These are phyloP conservation scores for Ogataea salicorniae DNA, from an alignment of 805 yeast species.

Conservation along the genomic window DNA sequence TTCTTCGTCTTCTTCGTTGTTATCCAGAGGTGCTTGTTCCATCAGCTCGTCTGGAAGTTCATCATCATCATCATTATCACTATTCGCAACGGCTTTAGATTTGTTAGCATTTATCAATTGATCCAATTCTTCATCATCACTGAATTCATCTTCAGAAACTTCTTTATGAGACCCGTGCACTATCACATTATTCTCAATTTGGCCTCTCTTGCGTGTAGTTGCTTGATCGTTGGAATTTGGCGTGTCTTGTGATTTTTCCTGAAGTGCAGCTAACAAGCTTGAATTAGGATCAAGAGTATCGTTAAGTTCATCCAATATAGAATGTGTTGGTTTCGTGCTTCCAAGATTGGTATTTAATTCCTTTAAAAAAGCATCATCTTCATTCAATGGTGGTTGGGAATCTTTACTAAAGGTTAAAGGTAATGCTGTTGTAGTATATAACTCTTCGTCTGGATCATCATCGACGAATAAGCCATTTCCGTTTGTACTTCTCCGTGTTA, in stretches of 20 bases:
- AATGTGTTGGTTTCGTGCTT: too few species aligned
- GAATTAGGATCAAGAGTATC: not conserved
- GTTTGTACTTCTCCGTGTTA: slow-evolving; percentile 1
- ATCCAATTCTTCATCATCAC: slow-evolving; percentile 11
- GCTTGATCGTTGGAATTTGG: not conserved
- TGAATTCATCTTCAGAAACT: slow-evolving; percentile 1
- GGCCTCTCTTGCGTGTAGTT: not conserved
- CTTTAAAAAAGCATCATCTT: not conserved
- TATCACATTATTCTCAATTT: not conserved
- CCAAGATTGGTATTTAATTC: not conserved
- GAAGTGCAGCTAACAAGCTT: too few species aligned
- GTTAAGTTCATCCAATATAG: too few species aligned
- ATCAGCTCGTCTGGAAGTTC: slow-evolving; percentile 23
- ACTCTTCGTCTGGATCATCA: slow-evolving; percentile 15
- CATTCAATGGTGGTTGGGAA: slow-evolving; percentile 1
- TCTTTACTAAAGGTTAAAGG: slow-evolving; percentile 1
- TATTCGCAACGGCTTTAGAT: slow-evolving; percentile 21
- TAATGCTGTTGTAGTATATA: slow-evolving; percentile 8
- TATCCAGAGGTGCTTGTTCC: slow-evolving; percentile 20
- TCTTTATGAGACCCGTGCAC: not conserved
- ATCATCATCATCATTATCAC: slow-evolving; percentile 4
- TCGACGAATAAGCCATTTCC: slow-evolving; percentile 6
- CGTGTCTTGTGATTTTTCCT: too few species aligned
- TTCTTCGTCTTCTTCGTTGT: slow-evolving; percentile 37
- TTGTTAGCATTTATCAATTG: not conserved